A percentile compares a stretch with the other conserved stretches of the same genome.
phyloP scores from a whole-genome alignment of 345 rosid genomes.

The Raphanus raphanistrum region DNA sequence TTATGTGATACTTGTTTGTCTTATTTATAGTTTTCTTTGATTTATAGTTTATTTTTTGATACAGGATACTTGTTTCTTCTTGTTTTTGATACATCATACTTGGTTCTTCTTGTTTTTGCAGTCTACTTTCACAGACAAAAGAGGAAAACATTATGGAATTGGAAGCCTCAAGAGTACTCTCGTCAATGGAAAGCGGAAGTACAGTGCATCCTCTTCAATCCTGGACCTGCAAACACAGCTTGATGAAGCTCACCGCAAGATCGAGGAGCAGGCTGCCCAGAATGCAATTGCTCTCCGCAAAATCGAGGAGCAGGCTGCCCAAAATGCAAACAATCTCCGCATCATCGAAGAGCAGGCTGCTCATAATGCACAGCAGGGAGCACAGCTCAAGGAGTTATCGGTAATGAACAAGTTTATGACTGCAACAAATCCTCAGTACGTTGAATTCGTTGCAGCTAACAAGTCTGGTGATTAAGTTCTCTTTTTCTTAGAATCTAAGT shows the following conservation, averaged over 20 bases:
- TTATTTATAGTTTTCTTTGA: no score
- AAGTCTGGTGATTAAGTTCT: neutral
- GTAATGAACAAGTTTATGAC: neutral
- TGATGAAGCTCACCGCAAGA: neutral
- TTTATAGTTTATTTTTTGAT: no score
- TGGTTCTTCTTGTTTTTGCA: no score
- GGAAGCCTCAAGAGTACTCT: neutral
- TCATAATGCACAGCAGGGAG: neutral
- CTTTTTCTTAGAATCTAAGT: no score
- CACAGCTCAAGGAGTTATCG: neutral
- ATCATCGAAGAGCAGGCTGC: neutral
- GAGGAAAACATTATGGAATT: no score
- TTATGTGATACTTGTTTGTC: no score
- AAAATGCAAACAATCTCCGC: no score
- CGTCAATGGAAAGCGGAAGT: neutral
- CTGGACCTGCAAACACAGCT: neutral
- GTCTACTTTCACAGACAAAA: no score
- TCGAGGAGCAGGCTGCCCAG: neutral
- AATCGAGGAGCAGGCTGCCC: neutral
- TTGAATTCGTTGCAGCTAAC: neutral
- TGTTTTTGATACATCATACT: no score
- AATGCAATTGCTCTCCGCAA: neutral
- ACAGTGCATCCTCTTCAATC: neutral
- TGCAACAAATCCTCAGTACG: neutral
- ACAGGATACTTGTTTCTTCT: no score